A percentile compares a stretch with the other conserved stretches of the same genome.
phyloP scores from a whole-genome alignment of 2,329 filamentous ascomycete species.

The Cadophora sp. region DNA sequence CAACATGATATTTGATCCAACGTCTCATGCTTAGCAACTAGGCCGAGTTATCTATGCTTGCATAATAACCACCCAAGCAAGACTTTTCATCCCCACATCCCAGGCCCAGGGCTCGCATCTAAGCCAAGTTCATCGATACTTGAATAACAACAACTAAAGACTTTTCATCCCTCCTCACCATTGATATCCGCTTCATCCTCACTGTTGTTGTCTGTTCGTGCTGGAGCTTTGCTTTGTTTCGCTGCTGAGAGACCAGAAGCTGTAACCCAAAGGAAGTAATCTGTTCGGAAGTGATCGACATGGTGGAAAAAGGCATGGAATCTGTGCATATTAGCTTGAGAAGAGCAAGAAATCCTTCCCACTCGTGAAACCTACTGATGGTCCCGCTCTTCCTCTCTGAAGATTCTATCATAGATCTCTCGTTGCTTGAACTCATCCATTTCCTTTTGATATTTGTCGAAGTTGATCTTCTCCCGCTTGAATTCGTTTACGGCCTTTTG shows the following conservation, averaged over 20 bases:
- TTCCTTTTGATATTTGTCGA: constrained; percentile 76
- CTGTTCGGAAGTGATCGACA: constrained; percentile 74
- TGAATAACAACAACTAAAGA: background rate
- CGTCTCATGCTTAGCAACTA: no score
- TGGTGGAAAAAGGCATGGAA: constrained; percentile 83
- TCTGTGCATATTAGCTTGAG: constrained; percentile 49
- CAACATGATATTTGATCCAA: background rate
- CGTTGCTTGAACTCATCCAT: constrained; percentile 90
- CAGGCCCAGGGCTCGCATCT: no score
- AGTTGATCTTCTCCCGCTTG: constrained; percentile 75
- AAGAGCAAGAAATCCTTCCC: background rate
- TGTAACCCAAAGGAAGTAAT: constrained; percentile 78
- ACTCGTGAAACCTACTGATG: constrained; percentile 69
- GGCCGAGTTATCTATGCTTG: background rate
- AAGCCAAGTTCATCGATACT: background rate
- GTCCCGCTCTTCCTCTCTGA: constrained; percentile 84
- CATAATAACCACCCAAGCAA: background rate
- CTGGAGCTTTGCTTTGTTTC: constrained; percentile 53
- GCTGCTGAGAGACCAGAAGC: constrained; percentile 71
- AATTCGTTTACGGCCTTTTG: constrained; percentile 68
- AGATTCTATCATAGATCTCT: constrained; percentile 92
- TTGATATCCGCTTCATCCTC: constrained; percentile 53
- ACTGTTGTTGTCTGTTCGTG: constrained; percentile 54
- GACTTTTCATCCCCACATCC: constrained; percentile 27
- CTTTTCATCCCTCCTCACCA: constrained; percentile 38